Evolutionary conservation across 306 rosid genomes (phyloP).

Genomic region (Delonix regia): DNA sequence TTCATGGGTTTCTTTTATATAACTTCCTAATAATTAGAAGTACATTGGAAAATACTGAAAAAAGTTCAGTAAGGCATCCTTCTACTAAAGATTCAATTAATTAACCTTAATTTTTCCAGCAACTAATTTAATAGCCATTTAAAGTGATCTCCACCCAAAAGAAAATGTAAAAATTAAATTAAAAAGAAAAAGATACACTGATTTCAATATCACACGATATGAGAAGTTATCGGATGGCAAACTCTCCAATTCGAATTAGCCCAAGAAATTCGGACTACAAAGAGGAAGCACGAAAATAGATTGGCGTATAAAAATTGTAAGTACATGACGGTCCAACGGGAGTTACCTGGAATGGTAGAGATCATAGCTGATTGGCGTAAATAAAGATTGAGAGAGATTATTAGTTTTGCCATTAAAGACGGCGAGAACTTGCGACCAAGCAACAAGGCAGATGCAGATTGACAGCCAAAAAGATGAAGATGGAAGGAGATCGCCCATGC

Average conservation of each 20-base stretch:
- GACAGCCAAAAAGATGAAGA: conserved; percentile 39
- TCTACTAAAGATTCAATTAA: background rate
- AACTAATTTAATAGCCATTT: background rate
- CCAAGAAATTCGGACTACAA: background rate
- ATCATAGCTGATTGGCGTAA: conserved; percentile 70
- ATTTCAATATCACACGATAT: background rate
- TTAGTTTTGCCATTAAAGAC: conserved; percentile 46
- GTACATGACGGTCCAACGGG: background rate
- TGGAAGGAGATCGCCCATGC: conserved; percentile 62
- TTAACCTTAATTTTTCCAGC: background rate
- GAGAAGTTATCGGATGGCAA: conserved; percentile 6
- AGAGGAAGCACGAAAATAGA: conserved; percentile 4
- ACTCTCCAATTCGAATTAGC: background rate
- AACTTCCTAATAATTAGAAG: background rate
- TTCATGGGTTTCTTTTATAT: background rate
- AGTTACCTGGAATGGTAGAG: conserved; percentile 86
- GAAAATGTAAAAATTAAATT: background rate
- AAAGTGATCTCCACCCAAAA: conserved; percentile 16
- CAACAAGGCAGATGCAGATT: conserved; percentile 43
- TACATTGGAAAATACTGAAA: background rate
- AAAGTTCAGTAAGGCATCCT: conserved; percentile 5
- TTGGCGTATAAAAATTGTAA: background rate
- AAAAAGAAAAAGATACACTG: background rate
- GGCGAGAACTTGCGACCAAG: conserved; percentile 49
- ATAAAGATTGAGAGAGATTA: conserved; percentile 39